Percentiles rank a stretch among this genome's conserved stretches.
phyloP scores from a whole-genome alignment of 805 yeast species.

The Yarrowia hollandica region DNA sequence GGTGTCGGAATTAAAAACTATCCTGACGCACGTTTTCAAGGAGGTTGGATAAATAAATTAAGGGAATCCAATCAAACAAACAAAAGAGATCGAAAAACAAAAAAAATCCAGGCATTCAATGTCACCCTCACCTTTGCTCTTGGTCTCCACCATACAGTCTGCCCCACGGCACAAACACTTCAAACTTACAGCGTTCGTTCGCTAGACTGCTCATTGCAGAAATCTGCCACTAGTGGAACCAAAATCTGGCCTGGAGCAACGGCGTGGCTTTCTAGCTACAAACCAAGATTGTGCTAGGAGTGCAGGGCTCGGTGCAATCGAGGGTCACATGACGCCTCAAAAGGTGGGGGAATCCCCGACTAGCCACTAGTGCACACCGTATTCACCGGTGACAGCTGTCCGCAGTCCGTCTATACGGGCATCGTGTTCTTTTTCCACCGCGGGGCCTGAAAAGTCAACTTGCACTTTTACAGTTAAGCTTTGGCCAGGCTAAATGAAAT shows the following conservation, averaged over 20 bases:
- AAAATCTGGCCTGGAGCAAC: neutral
- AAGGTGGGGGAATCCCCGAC: neutral
- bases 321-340: neutral
- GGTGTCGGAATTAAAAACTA: no score
- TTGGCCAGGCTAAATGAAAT: neutral
- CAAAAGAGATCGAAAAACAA: no score
- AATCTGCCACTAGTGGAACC: conserved; percentile 20
- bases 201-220: conserved; percentile 24
- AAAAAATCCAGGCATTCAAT: no score
- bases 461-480: neutral
- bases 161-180: neutral
- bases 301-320: no score
- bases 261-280: no score
- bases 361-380: no score
- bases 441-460: conserved; percentile 6
- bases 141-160: no score
- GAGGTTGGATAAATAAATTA: no score
- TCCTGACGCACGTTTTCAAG: no score
- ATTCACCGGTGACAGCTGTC: neutral
- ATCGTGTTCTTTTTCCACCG: neutral
- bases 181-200: neutral
- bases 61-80: no score
- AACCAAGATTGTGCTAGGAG: no score
- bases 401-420: conserved; percentile 1
- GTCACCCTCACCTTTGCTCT: no score